Conservation (phyloP, 2,329 filamentous ascomycete genomes). For the Aspergillus sp. region DNA sequence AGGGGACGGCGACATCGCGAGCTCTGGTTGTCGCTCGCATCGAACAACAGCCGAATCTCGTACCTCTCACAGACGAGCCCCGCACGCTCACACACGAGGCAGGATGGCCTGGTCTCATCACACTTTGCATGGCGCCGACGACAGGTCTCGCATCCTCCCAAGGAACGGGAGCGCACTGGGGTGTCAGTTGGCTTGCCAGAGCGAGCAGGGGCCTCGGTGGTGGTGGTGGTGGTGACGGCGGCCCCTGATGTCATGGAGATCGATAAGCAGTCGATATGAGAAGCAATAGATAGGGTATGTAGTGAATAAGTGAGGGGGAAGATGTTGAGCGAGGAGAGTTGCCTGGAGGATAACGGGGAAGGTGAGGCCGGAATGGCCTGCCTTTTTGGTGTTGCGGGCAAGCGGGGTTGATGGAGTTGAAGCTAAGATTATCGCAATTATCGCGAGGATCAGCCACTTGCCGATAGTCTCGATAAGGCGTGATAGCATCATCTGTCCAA, state of each 20-base stretch:
- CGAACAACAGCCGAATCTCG: conserved; percentile 42
- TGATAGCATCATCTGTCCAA: background rate
- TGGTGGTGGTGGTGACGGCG: background rate
- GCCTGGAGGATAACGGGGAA: background rate
- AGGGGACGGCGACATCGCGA: conserved; percentile 46
- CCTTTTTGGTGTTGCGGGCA: background rate
- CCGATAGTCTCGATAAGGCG: conserved; percentile 1
- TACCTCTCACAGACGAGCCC: conserved; percentile 45
- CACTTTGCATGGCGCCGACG: conserved; percentile 49
- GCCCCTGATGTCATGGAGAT: background rate
- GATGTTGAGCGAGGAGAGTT: background rate
- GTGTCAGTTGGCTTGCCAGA: background rate
- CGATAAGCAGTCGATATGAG: background rate
- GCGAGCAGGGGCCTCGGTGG: background rate
- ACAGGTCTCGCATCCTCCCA: conserved; percentile 30
- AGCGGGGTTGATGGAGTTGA: background rate
- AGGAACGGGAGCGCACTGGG: background rate
- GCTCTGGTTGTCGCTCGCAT: conserved; percentile 24
- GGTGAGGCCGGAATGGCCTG: background rate
- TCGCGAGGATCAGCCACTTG: background rate
- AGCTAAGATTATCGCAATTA: too few relatives aligned
- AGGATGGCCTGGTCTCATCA: conserved; percentile 46
- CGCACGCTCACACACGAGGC: conserved; percentile 40
- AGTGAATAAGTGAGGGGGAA: background rate
- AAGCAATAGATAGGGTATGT: background rate